Conservation (phyloP, 495 filamentous ascomycete genomes). For the Penicillium daleae region DNA sequence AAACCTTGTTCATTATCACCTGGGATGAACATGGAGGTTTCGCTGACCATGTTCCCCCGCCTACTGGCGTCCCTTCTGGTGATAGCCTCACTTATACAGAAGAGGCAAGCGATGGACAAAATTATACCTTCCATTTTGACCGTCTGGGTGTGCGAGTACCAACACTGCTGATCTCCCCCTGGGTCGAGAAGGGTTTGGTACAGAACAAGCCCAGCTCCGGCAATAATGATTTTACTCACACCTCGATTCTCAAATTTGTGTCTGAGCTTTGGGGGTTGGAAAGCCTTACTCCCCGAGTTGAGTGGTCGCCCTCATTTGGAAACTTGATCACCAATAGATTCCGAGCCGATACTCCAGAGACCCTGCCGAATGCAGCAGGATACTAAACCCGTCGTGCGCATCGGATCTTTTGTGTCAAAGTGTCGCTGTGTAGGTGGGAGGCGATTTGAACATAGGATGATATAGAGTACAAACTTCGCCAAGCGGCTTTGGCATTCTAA, state of each 20-base stretch:
- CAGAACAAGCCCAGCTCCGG: conserved; percentile 40
- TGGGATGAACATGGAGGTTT: conserved; percentile 58
- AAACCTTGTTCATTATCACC: conserved; percentile 53
- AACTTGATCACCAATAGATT: conserved; percentile 36
- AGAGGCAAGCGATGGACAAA: conserved; percentile 40
- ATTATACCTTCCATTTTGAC: conserved; percentile 53
- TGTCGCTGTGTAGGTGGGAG: background rate
- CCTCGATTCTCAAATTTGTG: conserved; percentile 48
- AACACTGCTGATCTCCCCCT: conserved; percentile 54
- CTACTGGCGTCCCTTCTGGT: conserved; percentile 45
- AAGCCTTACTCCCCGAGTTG: conserved; percentile 44
- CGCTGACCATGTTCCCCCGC: conserved; percentile 53
- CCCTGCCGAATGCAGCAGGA: conserved; percentile 29
- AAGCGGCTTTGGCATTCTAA: too few relatives aligned
- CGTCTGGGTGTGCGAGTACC: conserved; percentile 56
- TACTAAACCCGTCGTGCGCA: background rate
- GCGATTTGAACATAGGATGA: background rate
- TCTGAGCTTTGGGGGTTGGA: conserved; percentile 50
- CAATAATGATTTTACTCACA: conserved; percentile 47
- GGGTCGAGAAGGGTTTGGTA: conserved; percentile 48
- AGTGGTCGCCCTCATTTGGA: conserved; percentile 48
- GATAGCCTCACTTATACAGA: conserved; percentile 50
- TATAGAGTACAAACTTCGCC: background rate
- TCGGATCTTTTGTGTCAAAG: too few relatives aligned
- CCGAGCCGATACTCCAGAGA: conserved; percentile 35